Percentiles rank a stretch among this genome's conserved stretches.
Evolutionary conservation across 495 filamentous ascomycete genomes (phyloP).

Genomic region (Trichoderma parareesei): DNA sequence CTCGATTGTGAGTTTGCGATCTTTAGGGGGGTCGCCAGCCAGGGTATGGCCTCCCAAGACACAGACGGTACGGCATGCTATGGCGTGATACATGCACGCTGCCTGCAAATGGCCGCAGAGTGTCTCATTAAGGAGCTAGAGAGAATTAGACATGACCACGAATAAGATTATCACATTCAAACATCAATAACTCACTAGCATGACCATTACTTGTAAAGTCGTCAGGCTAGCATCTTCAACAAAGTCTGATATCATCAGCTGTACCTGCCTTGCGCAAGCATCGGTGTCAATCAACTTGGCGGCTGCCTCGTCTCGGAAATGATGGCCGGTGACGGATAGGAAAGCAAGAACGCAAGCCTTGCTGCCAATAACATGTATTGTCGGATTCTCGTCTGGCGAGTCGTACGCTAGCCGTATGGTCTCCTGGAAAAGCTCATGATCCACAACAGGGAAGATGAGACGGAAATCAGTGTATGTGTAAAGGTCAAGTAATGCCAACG

Average conservation of each 20-base stretch:
- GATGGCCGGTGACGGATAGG: conserved; percentile 23
- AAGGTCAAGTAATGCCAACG: conserved; percentile 1
- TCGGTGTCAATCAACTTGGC: conserved; percentile 32
- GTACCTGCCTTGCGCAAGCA: conserved; percentile 27
- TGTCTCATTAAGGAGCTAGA: conserved; percentile 35
- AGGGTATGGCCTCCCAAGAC: conserved; percentile 38
- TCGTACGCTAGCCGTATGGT: conserved; percentile 9
- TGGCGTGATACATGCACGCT: conserved; percentile 32
- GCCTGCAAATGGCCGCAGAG: conserved; percentile 39
- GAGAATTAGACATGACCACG: neutral
- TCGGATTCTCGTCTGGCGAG: neutral
- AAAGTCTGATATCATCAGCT: conserved; percentile 33
- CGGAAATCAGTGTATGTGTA: conserved; percentile 21
- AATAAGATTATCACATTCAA: neutral
- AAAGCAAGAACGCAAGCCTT: conserved; percentile 41
- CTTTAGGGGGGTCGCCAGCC: conserved; percentile 11
- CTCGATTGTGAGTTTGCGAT: neutral
- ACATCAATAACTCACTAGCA: conserved; percentile 30
- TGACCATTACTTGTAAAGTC: conserved; percentile 34
- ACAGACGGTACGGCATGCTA: conserved; percentile 39
- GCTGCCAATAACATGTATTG: conserved; percentile 9
- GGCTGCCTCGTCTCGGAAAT: conserved; percentile 14
- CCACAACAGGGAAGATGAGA: conserved; percentile 32
- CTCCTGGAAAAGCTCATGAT: conserved; percentile 26
- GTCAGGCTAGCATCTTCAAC: conserved; percentile 35